A percentile compares a stretch with the other conserved stretches of the same genome.
Conservation (phyloP, 305 asterid species). For the Fraxinus velutina region DNA sequence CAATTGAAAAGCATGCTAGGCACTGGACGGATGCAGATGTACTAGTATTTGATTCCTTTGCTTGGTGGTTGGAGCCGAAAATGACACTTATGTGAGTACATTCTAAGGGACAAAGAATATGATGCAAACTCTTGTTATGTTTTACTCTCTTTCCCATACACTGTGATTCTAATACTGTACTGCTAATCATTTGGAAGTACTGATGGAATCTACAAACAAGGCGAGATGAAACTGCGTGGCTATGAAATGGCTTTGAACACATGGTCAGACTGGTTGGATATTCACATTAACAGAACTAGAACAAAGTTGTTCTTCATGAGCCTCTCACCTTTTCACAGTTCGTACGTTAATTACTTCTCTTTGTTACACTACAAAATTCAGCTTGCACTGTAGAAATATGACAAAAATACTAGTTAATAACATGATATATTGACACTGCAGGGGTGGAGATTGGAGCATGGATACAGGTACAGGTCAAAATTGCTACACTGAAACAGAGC, state of each 20-base stretch:
- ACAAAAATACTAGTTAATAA: background rate
- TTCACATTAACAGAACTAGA: conserved; percentile 37
- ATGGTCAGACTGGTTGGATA: conserved; percentile 54
- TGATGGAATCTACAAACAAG: conserved; percentile 24
- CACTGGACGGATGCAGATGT: conserved; percentile 65
- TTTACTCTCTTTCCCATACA: background rate
- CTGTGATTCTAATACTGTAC: conserved; percentile 24
- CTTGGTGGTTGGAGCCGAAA: conserved; percentile 57
- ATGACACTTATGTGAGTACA: conserved; percentile 51
- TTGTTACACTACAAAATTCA: background rate
- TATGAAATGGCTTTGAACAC: conserved; percentile 41
- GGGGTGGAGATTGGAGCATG: conserved; percentile 37
- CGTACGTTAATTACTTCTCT: conserved; percentile 16
- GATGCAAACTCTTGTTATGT: background rate
- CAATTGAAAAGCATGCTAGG: conserved; percentile 62
- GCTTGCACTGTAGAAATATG: background rate
- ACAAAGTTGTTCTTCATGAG: conserved; percentile 53
- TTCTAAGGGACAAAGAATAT: background rate
- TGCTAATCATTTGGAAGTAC: conserved; percentile 48
- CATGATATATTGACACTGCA: conserved; percentile 4
- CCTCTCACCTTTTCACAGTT: conserved; percentile 40
- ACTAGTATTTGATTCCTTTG: conserved; percentile 58
- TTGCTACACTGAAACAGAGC: conserved; percentile 38
- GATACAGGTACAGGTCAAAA: background rate
- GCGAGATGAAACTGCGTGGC: conserved; percentile 14